Conservation (phyloP, 345 rosid species). For the Arabis hirsuta region DNA sequence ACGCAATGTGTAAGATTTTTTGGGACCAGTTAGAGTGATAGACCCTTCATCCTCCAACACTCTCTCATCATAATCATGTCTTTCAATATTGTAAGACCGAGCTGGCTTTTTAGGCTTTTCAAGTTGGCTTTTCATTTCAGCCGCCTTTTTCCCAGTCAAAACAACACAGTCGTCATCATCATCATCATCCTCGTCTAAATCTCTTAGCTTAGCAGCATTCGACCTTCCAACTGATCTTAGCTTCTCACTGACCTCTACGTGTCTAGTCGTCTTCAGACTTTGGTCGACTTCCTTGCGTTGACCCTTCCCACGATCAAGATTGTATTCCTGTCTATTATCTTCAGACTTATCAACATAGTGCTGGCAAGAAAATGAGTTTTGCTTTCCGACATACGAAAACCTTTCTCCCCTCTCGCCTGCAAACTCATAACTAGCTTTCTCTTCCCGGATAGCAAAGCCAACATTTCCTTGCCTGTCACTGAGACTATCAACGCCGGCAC, state of each 20-base stretch:
- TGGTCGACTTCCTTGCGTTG: conserved; percentile 38
- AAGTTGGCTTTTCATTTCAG: conserved; percentile 31
- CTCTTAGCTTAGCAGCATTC: conserved; percentile 44
- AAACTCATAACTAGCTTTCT: conserved; percentile 23
- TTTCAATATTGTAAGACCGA: conserved; percentile 34
- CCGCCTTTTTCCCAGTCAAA: conserved; percentile 46
- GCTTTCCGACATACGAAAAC: conserved; percentile 30
- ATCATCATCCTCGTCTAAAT: conserved; percentile 47
- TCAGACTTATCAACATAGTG: conserved; percentile 44
- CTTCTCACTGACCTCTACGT: conserved; percentile 43
- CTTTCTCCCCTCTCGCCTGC: conserved; percentile 31
- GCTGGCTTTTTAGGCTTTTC: conserved; percentile 45
- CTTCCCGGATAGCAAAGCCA: conserved; percentile 33
- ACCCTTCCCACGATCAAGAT: conserved; percentile 37
- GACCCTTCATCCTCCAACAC: conserved; percentile 51
- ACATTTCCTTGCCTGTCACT: conserved; percentile 32
- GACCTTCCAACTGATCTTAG: conserved; percentile 51
- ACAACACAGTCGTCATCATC: conserved; percentile 51
- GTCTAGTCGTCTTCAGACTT: conserved; percentile 43
- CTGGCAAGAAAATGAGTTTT: conserved; percentile 36
- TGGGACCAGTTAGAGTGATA: conserved; percentile 57
- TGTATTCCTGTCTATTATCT: conserved; percentile 26
- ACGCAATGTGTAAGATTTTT: conserved; percentile 56
- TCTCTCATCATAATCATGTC: conserved; percentile 50
- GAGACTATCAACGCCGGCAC: conserved; percentile 31